Evolutionary conservation across 1,139 yeast genomes (phyloP).

Genomic region (Taiozyma onychis): DNA sequence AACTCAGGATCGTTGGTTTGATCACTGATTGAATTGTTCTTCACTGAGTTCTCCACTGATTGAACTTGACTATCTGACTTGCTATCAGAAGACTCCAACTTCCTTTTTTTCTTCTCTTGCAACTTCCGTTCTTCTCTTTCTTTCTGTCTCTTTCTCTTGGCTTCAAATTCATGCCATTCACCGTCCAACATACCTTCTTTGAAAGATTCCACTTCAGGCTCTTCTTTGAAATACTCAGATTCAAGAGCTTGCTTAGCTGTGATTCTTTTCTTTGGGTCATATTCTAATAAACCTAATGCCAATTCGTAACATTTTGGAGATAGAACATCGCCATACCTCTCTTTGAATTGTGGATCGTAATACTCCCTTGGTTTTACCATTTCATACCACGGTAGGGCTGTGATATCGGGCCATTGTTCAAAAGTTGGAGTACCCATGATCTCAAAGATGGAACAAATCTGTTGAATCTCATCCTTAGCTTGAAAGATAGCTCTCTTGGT

Average conservation of each 20-base stretch:
- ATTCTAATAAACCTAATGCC: slow-evolving; percentile 53
- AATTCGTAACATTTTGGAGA: slow-evolving; percentile 58
- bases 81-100: slow-evolving; percentile 2
- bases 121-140: slow-evolving; percentile 38
- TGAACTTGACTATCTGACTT: neutral
- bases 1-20: neutral
- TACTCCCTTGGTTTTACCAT: slow-evolving; percentile 54
- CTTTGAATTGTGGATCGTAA: slow-evolving; percentile 43
- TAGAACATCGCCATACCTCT: slow-evolving; percentile 36
- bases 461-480: slow-evolving; percentile 86
- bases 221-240: slow-evolving; percentile 66
- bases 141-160: slow-evolving; percentile 72
- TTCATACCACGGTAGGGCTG: slow-evolving; percentile 86
- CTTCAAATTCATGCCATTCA: slow-evolving; percentile 98
- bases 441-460: slow-evolving; percentile 67
- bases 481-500: slow-evolving; percentile 73
- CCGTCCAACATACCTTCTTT: slow-evolving; percentile 45
- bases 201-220: slow-evolving; percentile 57
- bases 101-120: slow-evolving; percentile 17
- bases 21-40: neutral
- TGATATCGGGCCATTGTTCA: slow-evolving; percentile 74
- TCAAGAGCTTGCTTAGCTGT: slow-evolving; percentile 56
- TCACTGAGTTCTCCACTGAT: neutral
- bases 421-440: slow-evolving; percentile 82
- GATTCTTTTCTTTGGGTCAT: slow-evolving; percentile 65